These are phyloP conservation scores for Phyllosticta citrichinensis DNA, from an alignment of 2,329 filamentous ascomycete genomes.

Conservation along the genomic window DNA sequence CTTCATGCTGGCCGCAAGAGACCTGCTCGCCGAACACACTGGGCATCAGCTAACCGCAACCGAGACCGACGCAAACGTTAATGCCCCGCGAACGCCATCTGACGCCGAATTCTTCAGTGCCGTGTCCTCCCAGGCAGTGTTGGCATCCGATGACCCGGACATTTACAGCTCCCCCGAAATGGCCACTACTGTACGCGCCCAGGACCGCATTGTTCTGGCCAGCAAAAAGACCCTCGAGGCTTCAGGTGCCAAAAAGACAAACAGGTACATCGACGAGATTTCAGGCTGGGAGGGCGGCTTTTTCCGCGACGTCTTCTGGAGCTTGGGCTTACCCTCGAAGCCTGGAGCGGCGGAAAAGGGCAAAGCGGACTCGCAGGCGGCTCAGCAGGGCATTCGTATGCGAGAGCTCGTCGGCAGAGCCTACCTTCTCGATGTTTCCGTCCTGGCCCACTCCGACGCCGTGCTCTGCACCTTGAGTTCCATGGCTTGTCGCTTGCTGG, in stretches of 20 bases:
- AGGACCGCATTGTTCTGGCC: slow-evolving; percentile 67
- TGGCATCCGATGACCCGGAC: slow-evolving; percentile 74
- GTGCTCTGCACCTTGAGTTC: slow-evolving; percentile 70
- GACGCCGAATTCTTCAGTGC: slow-evolving; percentile 11
- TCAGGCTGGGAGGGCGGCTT: slow-evolving; percentile 87
- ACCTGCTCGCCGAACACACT: slow-evolving; percentile 41
- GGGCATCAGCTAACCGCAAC: slow-evolving; percentile 11
- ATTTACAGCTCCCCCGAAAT: slow-evolving; percentile 61
- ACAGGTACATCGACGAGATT: slow-evolving; percentile 60
- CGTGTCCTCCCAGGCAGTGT: slow-evolving; percentile 39
- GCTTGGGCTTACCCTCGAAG: slow-evolving; percentile 45
- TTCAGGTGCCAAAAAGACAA: slow-evolving; percentile 29
- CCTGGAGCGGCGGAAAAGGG: slow-evolving; percentile 33
- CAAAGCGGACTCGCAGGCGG: slow-evolving; percentile 15
- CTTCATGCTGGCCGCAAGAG: slow-evolving; percentile 52
- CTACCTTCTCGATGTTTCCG: slow-evolving; percentile 70
- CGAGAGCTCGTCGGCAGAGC: slow-evolving; percentile 68
- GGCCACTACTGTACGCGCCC: slow-evolving; percentile 46
- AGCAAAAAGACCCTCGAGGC: slow-evolving; percentile 46
- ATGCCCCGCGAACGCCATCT: background rate
- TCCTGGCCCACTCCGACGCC: slow-evolving; percentile 58
- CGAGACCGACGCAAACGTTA: background rate
- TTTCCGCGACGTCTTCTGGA: slow-evolving; percentile 73
- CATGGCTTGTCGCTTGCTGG: slow-evolving; percentile 57
- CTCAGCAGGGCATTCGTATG: slow-evolving; percentile 49